Base-by-base conservation (phyloP, 768 basidiomycete species). In the Naganishia antarctica region DNA sequence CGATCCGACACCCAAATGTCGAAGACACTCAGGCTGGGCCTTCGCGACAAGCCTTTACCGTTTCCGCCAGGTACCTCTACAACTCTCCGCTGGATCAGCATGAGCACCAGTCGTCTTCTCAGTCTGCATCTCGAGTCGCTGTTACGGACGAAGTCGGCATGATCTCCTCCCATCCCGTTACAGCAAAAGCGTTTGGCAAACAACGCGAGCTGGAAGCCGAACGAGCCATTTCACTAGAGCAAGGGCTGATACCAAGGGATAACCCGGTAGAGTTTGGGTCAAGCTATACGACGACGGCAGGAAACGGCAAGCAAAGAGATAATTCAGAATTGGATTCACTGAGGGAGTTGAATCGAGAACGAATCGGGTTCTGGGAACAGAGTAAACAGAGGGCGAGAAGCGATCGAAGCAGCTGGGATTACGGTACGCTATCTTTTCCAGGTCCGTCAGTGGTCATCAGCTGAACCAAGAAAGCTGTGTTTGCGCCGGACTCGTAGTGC, bases 401-500 rank as follows among this genome's bases (percentile, higher is more conserved):
- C 31, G 73, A 77, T 64, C 74, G 69, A 64, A 61, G 66, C 15
- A 70, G 70, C 47, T 76, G 73, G 76, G 78, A 78, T 66, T 76
- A 76, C 70, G 71, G 77, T 78, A 29, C 18, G 76, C 66, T n/a
- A 21, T 25, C 34, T 7, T n/a, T n/a, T n/a, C n/a, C n/a, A n/a
- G n/a, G n/a, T n/a, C n/a, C n/a, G n/a, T n/a, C n/a, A n/a, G n/a
- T n/a, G n/a, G n/a, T n/a, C n/a, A n/a, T n/a, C n/a, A n/a, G n/a
- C n/a, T n/a, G n/a, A n/a, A n/a, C n/a, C n/a, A n/a, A n/a, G n/a
- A n/a, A n/a, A n/a, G n/a, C n/a, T n/a, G n/a, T n/a, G n/a, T n/a
- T n/a, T n/a, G n/a, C n/a, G n/a, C n/a, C n/a, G n/a, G n/a, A n/a
- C 18, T 46, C 13, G 7, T 43, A 77, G 83, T 87, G 62, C 73